Base-by-base conservation (phyloP, 345 rosid genomes). In the Salix viminalis region DNA sequence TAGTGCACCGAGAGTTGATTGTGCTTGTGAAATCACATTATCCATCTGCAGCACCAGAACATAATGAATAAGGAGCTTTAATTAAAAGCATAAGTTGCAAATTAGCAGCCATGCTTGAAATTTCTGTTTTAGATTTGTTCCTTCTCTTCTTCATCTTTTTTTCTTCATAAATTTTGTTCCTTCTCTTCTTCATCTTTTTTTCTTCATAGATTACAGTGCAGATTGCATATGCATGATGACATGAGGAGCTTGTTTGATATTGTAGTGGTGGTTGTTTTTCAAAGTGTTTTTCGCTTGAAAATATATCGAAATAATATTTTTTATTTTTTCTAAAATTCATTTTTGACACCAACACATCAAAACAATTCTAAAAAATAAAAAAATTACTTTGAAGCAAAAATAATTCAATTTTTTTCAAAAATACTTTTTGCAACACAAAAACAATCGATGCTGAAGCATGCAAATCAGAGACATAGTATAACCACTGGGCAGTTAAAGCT, bases 1-100 rank as follows among this genome's bases (percentile, higher is more conserved):
- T 74, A 96, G 94, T 15, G 91, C 71, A 60, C 99, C 97, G 5
- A 96, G 93, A 48, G 99, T 93, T 26, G 95, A 90, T 83, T 96
- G 98, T 44, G 97, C 98, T 80, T 96, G 99, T 73, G 98, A 96
- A 81, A 93, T 93, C 78, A 92, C 97, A 84, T 80, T 87, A 88
- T 96, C 97, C 92, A 93, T 89, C 99, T 93, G 87, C 84, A 77
- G 32, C 66, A 77, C 78, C 84, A 64, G 56, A 75, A 78, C 65
- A 69, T 65, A 61, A 52, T 50, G 30, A 83, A 77, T 34, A 60
- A 24, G 64, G 64, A 58, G 24, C 65, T 73, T 78, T 16, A 75
- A 64, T 58, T 39, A 54, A 65, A 65, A 58, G 24, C 61, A 2
- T 24, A 58, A n/a, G 62, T 58, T 58, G 28, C 28, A 23, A 9